Evolutionary conservation across 2,329 filamentous ascomycete genomes (phyloP), one percentile per base, ranked within the genome.

Genomic region (Pseudogymnoascus sp.): DNA sequence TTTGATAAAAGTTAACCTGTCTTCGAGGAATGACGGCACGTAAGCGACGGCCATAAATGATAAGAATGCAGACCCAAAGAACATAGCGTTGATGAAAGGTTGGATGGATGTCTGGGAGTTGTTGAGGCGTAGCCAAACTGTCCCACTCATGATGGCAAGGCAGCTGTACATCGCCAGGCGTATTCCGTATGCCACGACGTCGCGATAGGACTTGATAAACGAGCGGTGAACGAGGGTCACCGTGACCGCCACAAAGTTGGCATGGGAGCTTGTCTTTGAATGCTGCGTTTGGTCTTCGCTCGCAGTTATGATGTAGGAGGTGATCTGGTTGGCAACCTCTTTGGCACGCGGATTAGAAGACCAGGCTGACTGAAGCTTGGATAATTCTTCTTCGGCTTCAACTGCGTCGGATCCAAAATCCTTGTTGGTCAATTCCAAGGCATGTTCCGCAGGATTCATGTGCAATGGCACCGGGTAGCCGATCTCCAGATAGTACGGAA

Each of bases 41-140:
- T 96, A 96, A 0, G 91, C 91, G 1, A 96, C 86, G 0, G 87
- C 87, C 87, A 91, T 90, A 76, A 91, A 90, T 44, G 85, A 88
- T 85, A 90, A 89, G 75, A 91, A 90, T 1, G 87, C 87, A 0
- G 82, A 84, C 13, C 87, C 86, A 69, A 89, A 90, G 79, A 89
- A 88, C 75, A 93, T 89, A 56, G 89, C 89, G 72, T 96, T 96
- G 74, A 86, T 91, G 70, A 90, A 89, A 0, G 90, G 86, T 69
- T 91, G 87, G 68, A 96, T 93, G 64, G 88, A 88, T 63, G 81
- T 78, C 72, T 96, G 91, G 0, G 80, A 77, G 0, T 87, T 80
- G 4, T 81, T 76, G 2, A 96, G 79, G 6, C 91, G 85, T 13
- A 96, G 77, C 86, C 90, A 96, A 10, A 96, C 88, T 0, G 91